Evolutionary conservation across 176 grass and related monocot genomes (phyloP).

Genomic region (Elymus sibiricus): DNA sequence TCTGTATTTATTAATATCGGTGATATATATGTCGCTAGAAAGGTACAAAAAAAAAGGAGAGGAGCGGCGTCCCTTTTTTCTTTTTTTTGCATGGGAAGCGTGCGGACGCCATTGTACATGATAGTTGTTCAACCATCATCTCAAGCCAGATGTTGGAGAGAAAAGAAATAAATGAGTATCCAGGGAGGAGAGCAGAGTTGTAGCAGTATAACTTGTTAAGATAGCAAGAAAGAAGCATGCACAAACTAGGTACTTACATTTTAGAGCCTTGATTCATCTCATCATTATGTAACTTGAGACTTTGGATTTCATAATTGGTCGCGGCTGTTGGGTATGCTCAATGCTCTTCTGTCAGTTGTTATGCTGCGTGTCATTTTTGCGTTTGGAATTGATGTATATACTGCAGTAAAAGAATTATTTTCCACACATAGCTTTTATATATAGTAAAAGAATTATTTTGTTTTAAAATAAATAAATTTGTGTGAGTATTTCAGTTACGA

Average conservation of each 20-base stretch:
- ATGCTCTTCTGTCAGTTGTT: too few species aligned
- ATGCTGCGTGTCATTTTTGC: not conserved
- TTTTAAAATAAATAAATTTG: too few species aligned
- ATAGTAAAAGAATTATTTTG: too few species aligned
- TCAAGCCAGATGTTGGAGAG: conserved; percentile 23
- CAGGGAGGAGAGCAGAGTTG: not conserved
- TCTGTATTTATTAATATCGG: conserved; percentile 34
- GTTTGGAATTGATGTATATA: too few species aligned
- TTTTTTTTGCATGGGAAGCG: conserved; percentile 40
- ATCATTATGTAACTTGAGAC: not conserved
- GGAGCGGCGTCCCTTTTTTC: conserved; percentile 32
- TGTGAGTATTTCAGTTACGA: too few species aligned
- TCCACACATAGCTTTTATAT: too few species aligned
- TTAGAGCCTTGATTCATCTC: not conserved
- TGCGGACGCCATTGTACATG: conserved; percentile 55
- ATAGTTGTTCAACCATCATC: conserved; percentile 25
- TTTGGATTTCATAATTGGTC: not conserved
- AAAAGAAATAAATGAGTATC: not conserved
- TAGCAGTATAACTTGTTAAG: conserved; percentile 18
- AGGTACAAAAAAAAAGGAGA: not conserved
- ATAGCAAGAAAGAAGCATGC: conserved; percentile 3
- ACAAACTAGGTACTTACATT: not conserved
- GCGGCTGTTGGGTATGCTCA: not conserved
- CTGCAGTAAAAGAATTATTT: too few species aligned
- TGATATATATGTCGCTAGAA: conserved; percentile 28